Percentiles rank a stretch among this genome's conserved stretches.
Evolutionary conservation across 441 rosid species (phyloP).

Genomic region (Adansonia madagascariensis): DNA sequence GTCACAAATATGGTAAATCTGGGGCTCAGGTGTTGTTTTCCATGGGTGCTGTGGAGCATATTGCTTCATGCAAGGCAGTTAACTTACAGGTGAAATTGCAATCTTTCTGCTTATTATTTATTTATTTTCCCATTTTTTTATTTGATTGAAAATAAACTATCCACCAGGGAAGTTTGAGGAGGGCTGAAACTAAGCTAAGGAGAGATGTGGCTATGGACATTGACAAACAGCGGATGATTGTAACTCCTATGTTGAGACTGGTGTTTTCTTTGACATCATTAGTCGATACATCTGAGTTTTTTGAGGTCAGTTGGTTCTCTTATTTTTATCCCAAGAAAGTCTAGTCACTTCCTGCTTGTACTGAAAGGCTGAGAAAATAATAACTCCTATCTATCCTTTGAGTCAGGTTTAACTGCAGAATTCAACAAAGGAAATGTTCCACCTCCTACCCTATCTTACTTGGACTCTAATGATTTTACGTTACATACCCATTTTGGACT

Average conservation of each 20-base stretch:
- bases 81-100: constrained; percentile 62
- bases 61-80: constrained; percentile 75
- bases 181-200: constrained; percentile 61
- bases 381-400: not conserved
- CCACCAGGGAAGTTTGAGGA: constrained; percentile 74
- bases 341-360: constrained; percentile 7
- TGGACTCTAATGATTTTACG: not conserved
- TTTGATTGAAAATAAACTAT: constrained; percentile 36
- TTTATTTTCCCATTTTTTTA: constrained; percentile 24
- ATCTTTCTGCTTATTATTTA: not conserved
- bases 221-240: constrained; percentile 71
- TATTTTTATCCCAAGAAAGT: constrained; percentile 8
- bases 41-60: constrained; percentile 90
- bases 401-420: constrained; percentile 5
- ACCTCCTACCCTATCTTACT: not conserved
- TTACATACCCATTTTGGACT: not conserved
- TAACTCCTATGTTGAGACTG: constrained; percentile 74
- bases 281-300: constrained; percentile 78
- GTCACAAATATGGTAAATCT: constrained; percentile 90
- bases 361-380: not conserved
- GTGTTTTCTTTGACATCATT: constrained; percentile 84
- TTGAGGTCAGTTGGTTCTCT: constrained; percentile 65
- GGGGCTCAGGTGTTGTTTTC: constrained; percentile 93
- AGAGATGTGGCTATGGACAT: constrained; percentile 58
- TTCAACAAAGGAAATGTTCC: constrained; percentile 4